Evolutionary conservation across 73 alveolate species (phyloP), one percentile per base, ranked within the genome.

Genomic region (Tetrahymena borealis): DNA sequence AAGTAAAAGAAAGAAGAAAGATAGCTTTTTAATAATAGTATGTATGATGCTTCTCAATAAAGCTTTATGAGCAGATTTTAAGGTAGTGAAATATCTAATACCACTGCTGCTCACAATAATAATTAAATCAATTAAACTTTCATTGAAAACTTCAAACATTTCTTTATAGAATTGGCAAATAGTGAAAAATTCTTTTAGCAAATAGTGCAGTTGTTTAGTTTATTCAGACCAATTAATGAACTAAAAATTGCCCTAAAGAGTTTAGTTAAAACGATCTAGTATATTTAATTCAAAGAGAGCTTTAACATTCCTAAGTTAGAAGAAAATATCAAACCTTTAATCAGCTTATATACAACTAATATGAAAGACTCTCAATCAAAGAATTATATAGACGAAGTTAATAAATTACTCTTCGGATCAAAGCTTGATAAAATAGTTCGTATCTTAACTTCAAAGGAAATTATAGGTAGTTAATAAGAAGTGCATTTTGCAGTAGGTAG

Each of bases 401-500:
- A 60, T 10, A 60, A 60, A 60, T 24, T 60, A 18, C 35, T 60
- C 33, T 60, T 60, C 28, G 85, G 85, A 60, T 24, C n/a, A 10
- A 60, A n/a, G 28, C 28, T 60, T 10, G 85, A 60, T 28, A 8
- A 60, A n/a, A 60, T 60, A 2, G 85, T 60, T 2, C 85, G 38
- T 20, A 60, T 60, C 10, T n/a, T 92, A 39, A 33, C 78, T 8
- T 91, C 91, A 0, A 79, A 92, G 39, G 91, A 92, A 79, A 92
- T 79, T 11, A 92, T 79, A 79, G 78, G 90, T 32, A 79, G 78
- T 35, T 32, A 79, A 6, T 24, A 92, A 39, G 95, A 92, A 85
- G 93, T 92, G 33, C 95, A 92, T 79, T 92, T 79, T 85, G 78
- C 95, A 8, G 60, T 92, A 28, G 95, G 93, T 12, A 78, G 95